Percentiles rank a stretch among this genome's conserved stretches.
phyloP scores from a whole-genome alignment of 768 basidiomycete genomes.

The Amanita exitialis region DNA sequence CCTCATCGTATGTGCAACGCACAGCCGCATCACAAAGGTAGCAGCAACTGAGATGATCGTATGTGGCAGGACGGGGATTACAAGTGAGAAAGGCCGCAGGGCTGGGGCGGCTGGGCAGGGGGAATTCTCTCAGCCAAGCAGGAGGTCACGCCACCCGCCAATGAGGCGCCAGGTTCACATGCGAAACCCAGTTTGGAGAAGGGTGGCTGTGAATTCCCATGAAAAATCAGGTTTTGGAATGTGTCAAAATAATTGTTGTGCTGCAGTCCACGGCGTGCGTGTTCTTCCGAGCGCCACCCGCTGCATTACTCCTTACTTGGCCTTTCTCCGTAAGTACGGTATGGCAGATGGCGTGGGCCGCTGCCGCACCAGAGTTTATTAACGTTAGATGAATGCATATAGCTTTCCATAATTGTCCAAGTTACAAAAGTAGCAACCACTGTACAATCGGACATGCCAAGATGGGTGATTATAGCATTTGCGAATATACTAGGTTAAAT shows the following conservation, averaged over 20 bases:
- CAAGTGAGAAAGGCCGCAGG: background rate
- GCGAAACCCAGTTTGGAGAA: background rate
- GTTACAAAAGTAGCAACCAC: background rate
- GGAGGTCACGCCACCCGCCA: background rate
- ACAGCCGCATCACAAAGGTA: no score
- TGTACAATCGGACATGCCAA: background rate
- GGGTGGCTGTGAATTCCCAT: slow-evolving; percentile 1
- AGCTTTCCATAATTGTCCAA: background rate
- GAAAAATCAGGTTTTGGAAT: background rate
- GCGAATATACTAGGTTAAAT: background rate
- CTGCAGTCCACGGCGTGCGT: background rate
- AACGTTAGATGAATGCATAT: background rate
- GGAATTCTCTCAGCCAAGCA: background rate
- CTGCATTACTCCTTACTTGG: background rate
- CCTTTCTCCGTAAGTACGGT: background rate
- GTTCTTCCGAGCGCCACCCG: background rate
- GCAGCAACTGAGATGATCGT: no score
- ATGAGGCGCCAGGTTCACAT: background rate
- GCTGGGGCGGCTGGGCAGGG: background rate
- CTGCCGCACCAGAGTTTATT: background rate
- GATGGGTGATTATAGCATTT: background rate
- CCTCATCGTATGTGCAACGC: no score
- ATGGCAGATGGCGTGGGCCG: background rate
- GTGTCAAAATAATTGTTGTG: background rate
- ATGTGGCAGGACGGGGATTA: background rate